Conservation (phyloP, 768 basidiomycete species). For the Neoboletus brunneissimus region DNA sequence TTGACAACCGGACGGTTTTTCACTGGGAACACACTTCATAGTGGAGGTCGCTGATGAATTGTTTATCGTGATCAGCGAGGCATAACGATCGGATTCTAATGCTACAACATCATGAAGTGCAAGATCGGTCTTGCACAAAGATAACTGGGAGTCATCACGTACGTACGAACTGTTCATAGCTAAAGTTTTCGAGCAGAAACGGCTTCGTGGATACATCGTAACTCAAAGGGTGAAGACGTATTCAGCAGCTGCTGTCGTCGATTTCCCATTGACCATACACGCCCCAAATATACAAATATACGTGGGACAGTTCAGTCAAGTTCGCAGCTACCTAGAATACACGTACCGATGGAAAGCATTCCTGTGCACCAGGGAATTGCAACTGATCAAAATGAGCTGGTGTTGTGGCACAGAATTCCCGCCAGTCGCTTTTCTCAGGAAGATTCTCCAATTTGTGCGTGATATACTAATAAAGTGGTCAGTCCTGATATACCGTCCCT, state of each 20-base stretch:
- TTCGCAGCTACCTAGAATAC: too few species aligned
- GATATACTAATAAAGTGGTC: too few species aligned
- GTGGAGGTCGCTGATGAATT: too few species aligned
- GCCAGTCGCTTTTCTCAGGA: too few species aligned
- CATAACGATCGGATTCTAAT: neutral
- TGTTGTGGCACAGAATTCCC: conserved; percentile 37
- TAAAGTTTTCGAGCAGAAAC: neutral
- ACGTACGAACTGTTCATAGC: neutral
- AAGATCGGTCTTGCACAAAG: neutral
- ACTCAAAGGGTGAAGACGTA: conserved; percentile 9
- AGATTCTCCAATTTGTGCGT: too few species aligned
- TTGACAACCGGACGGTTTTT: too few species aligned
- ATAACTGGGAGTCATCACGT: neutral
- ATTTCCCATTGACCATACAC: conserved; percentile 23
- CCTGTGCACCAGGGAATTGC: neutral
- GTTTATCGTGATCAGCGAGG: neutral
- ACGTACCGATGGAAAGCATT: neutral
- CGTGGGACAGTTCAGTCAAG: neutral
- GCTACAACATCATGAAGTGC: neutral
- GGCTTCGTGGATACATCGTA: neutral
- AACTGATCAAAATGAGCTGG: conserved; percentile 17
- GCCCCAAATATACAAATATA: conserved; percentile 5
- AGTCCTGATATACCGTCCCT: too few species aligned
- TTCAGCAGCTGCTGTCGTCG: conserved; percentile 27
- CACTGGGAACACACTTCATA: too few species aligned